These are phyloP conservation scores for Pneumocystis carinii DNA, from an alignment of 1,139 yeast genomes.

Conservation along the genomic window DNA sequence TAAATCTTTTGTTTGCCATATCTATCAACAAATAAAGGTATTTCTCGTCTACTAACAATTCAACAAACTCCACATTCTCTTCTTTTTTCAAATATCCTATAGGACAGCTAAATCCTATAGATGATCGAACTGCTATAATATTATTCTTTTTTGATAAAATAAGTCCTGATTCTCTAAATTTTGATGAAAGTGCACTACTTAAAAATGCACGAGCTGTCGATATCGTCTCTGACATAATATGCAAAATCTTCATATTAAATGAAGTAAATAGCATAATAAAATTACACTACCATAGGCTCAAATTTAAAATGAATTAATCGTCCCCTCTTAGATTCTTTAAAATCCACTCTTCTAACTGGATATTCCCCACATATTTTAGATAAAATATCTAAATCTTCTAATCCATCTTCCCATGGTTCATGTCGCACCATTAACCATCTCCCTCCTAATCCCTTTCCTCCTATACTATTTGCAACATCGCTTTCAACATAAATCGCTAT, in stretches of 20 bases:
- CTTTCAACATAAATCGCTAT: background rate
- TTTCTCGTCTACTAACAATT: background rate
- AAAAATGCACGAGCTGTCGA: background rate
- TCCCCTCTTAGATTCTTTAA: background rate
- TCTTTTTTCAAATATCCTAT: background rate
- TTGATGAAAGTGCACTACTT: background rate
- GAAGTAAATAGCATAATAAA: background rate
- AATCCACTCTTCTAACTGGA: background rate
- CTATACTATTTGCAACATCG: background rate
- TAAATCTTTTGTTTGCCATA: constrained; percentile 1
- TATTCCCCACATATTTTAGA: background rate
- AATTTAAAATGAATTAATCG: background rate
- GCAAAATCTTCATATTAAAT: background rate
- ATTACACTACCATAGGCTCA: background rate
- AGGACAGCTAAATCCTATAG: background rate
- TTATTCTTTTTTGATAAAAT: background rate
- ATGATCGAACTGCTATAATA: background rate
- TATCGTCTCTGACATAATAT: background rate
- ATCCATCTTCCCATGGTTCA: background rate
- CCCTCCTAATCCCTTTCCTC: background rate
- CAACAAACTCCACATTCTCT: background rate
- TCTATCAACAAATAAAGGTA: constrained; percentile 1
- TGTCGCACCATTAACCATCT: background rate
- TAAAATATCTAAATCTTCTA: background rate
- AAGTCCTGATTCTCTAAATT: background rate